Conservation (phyloP, 306 rosid genomes). For the Castanea mollissima region DNA sequence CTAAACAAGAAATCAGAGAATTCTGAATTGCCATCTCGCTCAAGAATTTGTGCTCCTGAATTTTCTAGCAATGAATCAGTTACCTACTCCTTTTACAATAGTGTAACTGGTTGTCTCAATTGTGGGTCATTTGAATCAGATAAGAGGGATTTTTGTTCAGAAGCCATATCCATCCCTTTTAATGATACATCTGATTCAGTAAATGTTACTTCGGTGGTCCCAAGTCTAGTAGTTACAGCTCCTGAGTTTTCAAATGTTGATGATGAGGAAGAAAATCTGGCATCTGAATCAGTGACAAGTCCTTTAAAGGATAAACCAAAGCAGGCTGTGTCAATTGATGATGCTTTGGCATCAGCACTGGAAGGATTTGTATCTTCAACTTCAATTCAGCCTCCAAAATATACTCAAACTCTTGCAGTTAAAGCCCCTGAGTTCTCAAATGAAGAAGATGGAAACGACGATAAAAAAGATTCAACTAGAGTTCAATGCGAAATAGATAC, state of each 20-base stretch:
- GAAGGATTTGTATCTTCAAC: slow-evolving; percentile 60
- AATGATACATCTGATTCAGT: slow-evolving; percentile 31
- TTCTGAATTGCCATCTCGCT: slow-evolving; percentile 40
- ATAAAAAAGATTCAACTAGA: slow-evolving; percentile 17
- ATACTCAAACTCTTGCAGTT: slow-evolving; percentile 35
- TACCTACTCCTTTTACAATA: slow-evolving; percentile 40
- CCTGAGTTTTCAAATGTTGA: slow-evolving; percentile 72
- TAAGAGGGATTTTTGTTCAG: slow-evolving; percentile 34
- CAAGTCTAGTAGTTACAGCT: slow-evolving; percentile 75
- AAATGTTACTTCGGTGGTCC: slow-evolving; percentile 42
- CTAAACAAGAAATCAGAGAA: slow-evolving; percentile 43
- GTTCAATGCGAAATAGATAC: slow-evolving; percentile 20
- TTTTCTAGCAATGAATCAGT: slow-evolving; percentile 53
- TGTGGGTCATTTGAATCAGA: slow-evolving; percentile 38
- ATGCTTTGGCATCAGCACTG: slow-evolving; percentile 77
- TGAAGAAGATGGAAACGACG: slow-evolving; percentile 41
- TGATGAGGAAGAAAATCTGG: slow-evolving; percentile 47
- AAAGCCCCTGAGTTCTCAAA: slow-evolving; percentile 61
- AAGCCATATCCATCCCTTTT: slow-evolving; percentile 27
- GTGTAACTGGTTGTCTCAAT: slow-evolving; percentile 33
- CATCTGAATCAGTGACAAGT: slow-evolving; percentile 17
- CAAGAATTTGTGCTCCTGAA: slow-evolving; percentile 59
- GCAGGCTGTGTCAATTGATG: slow-evolving; percentile 59
- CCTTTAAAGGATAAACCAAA: slow-evolving; percentile 42
- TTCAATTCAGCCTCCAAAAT: slow-evolving; percentile 36